Base-by-base conservation (phyloP, 805 yeast genomes). In the Lipomyces oligophaga region DNA sequence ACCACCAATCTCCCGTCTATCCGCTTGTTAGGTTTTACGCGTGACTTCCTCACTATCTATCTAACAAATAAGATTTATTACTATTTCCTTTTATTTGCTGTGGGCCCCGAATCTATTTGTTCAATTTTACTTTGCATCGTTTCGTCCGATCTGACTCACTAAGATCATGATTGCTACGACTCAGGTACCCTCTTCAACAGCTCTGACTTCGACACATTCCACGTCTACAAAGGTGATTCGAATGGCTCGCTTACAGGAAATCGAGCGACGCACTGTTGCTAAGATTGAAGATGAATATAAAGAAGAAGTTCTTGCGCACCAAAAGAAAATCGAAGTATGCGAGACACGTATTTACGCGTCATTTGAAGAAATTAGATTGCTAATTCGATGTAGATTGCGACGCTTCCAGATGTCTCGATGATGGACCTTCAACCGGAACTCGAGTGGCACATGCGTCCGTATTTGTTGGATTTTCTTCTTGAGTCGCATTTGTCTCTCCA, bases 401-500 rank as follows among this genome's bases (percentile, higher is more conserved):
- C 57, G 44, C 34, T 52, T 38, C 84, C 90, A 11, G 73, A 77
- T 63, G 60, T 80, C 49, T 65, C 75, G 62, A 72, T 87, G 66
- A 84, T 88, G 58, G 81, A 78, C 48, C 83, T 85, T 55, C 98
- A 90, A 67, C 97, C 97, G 8, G 95, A 88, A 61, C 71, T 90
- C 49, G 77, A 80, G 43, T 79, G 86, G 68, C 70, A 73, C 33
- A 78, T 85, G 68, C 76, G 98, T 58, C 78, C 78, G 30, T 79
- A 80, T 55, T 72, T 89, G 41, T 76, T 90, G 34, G 94, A 87
- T 59, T 90, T 88, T 60, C 67, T 88, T 19, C 74, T 85, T 55
- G 93, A 88, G 48, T 59, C 68, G 27, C 74, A 73, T 69, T 78
- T 73, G 60, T 85, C 65, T 56, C 77, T 62, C 66, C 84, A 67